A percentile compares a stretch with the other conserved stretches of the same genome.
Conservation (phyloP, 2,329 filamentous ascomycete species). For the Biscogniauxia sp. region DNA sequence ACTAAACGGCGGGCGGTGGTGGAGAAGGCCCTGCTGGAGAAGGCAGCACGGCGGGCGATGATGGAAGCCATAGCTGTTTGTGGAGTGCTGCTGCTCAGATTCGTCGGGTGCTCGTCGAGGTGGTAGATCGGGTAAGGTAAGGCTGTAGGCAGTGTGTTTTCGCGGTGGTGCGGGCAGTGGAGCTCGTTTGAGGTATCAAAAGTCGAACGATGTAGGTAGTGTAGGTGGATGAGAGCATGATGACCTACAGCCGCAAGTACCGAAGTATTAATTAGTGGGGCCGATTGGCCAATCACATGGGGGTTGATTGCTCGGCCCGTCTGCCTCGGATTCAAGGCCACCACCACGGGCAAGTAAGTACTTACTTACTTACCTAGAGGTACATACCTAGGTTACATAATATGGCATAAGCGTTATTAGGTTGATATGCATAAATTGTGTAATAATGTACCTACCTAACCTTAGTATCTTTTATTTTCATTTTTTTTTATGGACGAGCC, state of each 20-base stretch:
- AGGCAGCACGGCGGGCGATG: constrained; percentile 48
- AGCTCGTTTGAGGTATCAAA: not conserved
- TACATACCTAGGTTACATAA: too few species aligned
- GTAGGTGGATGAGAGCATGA: not conserved
- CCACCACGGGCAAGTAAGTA: too few species aligned
- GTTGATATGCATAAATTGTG: too few species aligned
- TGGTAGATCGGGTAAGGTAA: too few species aligned
- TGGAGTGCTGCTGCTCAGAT: not conserved
- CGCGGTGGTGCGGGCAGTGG: not conserved
- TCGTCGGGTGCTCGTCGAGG: not conserved
- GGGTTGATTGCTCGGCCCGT: not conserved
- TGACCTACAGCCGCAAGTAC: not conserved
- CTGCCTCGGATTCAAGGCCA: not conserved
- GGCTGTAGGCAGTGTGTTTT: not conserved
- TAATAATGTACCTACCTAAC: too few species aligned
- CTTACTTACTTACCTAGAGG: too few species aligned
- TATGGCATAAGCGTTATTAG: too few species aligned
- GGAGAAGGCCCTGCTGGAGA: constrained; percentile 42
- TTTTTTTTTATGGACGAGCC: too few species aligned
- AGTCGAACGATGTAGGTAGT: not conserved
- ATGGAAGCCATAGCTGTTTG: constrained; percentile 53
- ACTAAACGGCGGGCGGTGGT: constrained; percentile 52
- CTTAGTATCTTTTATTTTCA: too few species aligned
- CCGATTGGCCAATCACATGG: not conserved
- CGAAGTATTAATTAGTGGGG: too few species aligned